Evolutionary conservation across 441 rosid genomes (phyloP).

Genomic region (Erysimum cheiri): DNA sequence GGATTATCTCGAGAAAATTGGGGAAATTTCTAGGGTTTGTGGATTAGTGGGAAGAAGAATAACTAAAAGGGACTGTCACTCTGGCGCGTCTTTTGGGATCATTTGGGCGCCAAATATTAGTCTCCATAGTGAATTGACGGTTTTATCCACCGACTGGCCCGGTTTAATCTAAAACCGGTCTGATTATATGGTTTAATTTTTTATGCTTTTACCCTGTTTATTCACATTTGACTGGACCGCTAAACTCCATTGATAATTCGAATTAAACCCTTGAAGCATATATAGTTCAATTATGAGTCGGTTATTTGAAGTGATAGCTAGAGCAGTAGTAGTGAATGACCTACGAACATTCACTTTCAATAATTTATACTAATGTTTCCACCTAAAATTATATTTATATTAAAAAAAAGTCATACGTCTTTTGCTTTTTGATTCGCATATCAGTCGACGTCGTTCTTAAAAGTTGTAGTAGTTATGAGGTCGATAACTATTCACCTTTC

Average conservation of each 20-base stretch:
- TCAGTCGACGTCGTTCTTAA: constrained; percentile 30
- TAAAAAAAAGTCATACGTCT: constrained; percentile 16
- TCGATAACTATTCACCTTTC: constrained; percentile 20
- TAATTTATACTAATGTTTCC: constrained; percentile 8
- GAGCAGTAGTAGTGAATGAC: constrained; percentile 16
- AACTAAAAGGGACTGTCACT: constrained; percentile 11
- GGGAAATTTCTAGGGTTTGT: constrained; percentile 28
- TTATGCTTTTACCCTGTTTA: neutral
- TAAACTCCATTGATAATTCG: neutral
- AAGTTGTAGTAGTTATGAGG: constrained; percentile 28
- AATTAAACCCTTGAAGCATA: neutral
- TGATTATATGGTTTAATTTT: neutral
- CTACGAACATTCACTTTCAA: constrained; percentile 28
- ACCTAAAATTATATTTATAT: neutral
- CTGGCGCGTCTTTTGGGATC: constrained; percentile 37
- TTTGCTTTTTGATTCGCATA: constrained; percentile 30
- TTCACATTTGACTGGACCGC: neutral
- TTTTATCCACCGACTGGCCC: constrained; percentile 27
- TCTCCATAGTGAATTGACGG: constrained; percentile 15
- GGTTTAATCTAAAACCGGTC: neutral
- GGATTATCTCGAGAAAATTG: constrained; percentile 30
- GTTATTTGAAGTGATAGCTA: neutral
- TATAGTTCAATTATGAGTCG: neutral
- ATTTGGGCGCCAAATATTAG: constrained; percentile 26
- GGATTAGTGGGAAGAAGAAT: constrained; percentile 9